These are phyloP conservation scores for Venturiaceae sp. DNA, from an alignment of 2,329 filamentous ascomycete genomes.

Conservation along the genomic window DNA sequence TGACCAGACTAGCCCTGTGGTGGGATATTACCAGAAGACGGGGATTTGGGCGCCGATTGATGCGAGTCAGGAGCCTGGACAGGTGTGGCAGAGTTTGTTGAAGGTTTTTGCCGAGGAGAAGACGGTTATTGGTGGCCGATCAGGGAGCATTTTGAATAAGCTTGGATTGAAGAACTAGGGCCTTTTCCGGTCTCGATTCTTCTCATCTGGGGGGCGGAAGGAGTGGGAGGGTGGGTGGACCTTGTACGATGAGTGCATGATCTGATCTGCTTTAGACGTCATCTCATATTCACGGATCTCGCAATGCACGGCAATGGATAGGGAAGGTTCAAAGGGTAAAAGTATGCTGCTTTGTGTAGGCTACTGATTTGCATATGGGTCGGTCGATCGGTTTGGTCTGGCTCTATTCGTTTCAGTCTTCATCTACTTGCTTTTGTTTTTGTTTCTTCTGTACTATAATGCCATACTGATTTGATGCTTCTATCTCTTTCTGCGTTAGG, in stretches of 20 bases:
- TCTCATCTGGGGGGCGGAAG: no score
- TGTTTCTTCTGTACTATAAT: conserved; percentile 4
- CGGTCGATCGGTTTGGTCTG: neutral
- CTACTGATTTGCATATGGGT: neutral
- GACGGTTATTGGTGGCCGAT: conserved; percentile 16
- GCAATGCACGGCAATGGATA: neutral
- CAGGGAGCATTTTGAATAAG: conserved; percentile 37
- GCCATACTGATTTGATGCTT: neutral
- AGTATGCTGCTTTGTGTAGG: neutral
- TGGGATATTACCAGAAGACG: conserved; percentile 92
- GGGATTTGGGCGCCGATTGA: conserved; percentile 96
- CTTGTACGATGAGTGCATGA: no score
- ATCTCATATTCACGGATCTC: neutral
- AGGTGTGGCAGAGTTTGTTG: conserved; percentile 91
- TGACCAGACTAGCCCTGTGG: conserved; percentile 83
- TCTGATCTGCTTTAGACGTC: no score
- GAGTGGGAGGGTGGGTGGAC: no score
- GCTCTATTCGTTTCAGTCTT: neutral
- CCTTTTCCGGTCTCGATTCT: neutral
- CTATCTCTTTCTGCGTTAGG: no score
- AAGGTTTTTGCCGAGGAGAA: conserved; percentile 67
- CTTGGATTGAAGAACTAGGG: conserved; percentile 41
- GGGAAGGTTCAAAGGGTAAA: no score
- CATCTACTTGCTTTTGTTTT: neutral
- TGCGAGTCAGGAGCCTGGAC: conserved; percentile 87